Conservation (phyloP, 2,329 filamentous ascomycete genomes). For the Epichloe brachyelytri region DNA sequence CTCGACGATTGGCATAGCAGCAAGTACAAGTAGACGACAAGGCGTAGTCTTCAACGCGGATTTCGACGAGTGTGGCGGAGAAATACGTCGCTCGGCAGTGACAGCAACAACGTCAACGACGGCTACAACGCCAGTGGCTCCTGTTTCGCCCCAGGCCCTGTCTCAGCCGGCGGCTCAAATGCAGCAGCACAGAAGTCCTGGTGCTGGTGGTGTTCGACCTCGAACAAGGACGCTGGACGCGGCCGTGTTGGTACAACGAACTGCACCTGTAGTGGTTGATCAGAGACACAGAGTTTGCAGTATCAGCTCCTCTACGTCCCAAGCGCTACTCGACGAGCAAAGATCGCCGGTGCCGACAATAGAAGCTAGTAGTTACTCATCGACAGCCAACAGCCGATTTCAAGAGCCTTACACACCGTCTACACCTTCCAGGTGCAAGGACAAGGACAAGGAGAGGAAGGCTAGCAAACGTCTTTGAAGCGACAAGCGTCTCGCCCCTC, state of each 20-base stretch:
- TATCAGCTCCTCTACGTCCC: slow-evolving; percentile 49
- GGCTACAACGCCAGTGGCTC: neutral
- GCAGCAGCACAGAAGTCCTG: slow-evolving; percentile 19
- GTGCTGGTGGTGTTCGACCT: slow-evolving; percentile 29
- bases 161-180: slow-evolving; percentile 3
- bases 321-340: slow-evolving; percentile 38
- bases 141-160: neutral
- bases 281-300: slow-evolving; percentile 56
- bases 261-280: slow-evolving; percentile 27
- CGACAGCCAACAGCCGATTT: slow-evolving; percentile 23
- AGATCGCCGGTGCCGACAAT: slow-evolving; percentile 26
- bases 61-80: slow-evolving; percentile 23
- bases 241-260: slow-evolving; percentile 34
- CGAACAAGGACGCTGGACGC: slow-evolving; percentile 48
- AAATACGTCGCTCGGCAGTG: slow-evolving; percentile 25
- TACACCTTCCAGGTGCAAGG: slow-evolving; percentile 3
- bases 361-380: slow-evolving; percentile 30
- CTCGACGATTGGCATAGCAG: slow-evolving; percentile 20
- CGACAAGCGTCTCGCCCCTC: slow-evolving; percentile 42
- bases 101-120: slow-evolving; percentile 2
- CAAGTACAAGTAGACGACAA: slow-evolving; percentile 34
- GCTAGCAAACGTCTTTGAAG: slow-evolving; percentile 41
- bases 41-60: slow-evolving; percentile 49
- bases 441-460: slow-evolving; percentile 29
- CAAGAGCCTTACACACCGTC: slow-evolving; percentile 19